Conservation (phyloP, 805 yeast genomes). For the Candida maesae region DNA sequence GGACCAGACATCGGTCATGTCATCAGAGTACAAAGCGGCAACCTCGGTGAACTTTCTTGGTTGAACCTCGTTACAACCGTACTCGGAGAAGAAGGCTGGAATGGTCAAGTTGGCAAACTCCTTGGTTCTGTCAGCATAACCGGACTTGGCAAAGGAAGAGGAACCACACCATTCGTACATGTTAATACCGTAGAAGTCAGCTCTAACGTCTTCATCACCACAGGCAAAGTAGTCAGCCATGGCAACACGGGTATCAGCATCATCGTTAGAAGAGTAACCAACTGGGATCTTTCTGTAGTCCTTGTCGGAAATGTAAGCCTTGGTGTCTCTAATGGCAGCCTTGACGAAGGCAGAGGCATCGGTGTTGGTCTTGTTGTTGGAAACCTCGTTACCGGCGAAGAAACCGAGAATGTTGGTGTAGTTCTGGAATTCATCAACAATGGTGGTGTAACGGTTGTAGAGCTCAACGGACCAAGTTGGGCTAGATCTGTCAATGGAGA, state of each 20-base stretch:
- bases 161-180: constrained; percentile 88
- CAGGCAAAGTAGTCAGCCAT: constrained; percentile 76
- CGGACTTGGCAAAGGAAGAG: constrained; percentile 55
- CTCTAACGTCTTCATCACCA: constrained; percentile 59
- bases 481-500: constrained; percentile 55
- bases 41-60: constrained; percentile 78
- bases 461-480: constrained; percentile 66
- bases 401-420: constrained; percentile 76
- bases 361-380: constrained; percentile 62
- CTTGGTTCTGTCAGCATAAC: constrained; percentile 60
- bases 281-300: constrained; percentile 71
- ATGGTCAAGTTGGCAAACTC: constrained; percentile 63
- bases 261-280: constrained; percentile 82
- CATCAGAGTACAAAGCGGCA: constrained; percentile 52
- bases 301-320: constrained; percentile 56
- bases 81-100: constrained; percentile 78
- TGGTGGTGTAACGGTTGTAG: constrained; percentile 62
- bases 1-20: constrained; percentile 84
- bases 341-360: constrained; percentile 78
- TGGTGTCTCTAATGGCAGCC: constrained; percentile 78
- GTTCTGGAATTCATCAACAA: constrained; percentile 63
- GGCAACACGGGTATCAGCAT: constrained; percentile 56
- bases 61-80: constrained; percentile 66
- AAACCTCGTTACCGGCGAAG: constrained; percentile 85
- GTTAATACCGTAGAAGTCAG: constrained; percentile 85